phyloP scores from a whole-genome alignment of 345 rosid species.

The Fremontodendron californicum region DNA sequence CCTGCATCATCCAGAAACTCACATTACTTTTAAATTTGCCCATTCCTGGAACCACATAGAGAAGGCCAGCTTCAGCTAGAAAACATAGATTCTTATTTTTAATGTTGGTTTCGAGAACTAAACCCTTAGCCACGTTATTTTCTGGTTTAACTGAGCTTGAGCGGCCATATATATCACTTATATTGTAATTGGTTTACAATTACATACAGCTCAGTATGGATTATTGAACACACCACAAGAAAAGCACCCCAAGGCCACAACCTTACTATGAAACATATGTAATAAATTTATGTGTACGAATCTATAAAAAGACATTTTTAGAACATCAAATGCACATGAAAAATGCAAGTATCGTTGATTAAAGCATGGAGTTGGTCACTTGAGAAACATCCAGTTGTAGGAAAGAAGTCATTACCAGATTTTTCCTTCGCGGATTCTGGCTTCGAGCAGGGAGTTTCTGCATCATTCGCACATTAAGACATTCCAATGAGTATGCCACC shows the following conservation, averaged over 20 bases:
- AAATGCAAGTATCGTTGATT: not conserved
- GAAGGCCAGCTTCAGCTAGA: not conserved
- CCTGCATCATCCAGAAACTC: not conserved
- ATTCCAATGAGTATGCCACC: not conserved
- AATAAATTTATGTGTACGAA: not conserved
- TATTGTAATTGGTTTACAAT: not conserved
- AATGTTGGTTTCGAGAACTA: not conserved
- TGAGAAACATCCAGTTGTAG: slow-evolving; percentile 7
- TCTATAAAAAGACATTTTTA: not conserved
- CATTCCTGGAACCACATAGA: not conserved
- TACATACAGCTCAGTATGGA: not conserved
- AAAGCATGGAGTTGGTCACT: not conserved
- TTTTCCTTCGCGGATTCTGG: slow-evolving; percentile 39
- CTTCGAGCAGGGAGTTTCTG: slow-evolving; percentile 78
- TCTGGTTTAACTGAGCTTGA: not conserved
- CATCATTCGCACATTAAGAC: slow-evolving; percentile 27
- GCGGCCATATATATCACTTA: not conserved
- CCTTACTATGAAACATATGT: not conserved
- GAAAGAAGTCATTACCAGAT: slow-evolving; percentile 33
- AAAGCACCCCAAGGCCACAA: not conserved
- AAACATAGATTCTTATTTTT: not conserved
- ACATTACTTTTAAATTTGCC: not conserved
- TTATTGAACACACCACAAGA: not conserved
- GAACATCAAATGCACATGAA: slow-evolving; percentile 9
- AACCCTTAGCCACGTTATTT: not conserved